Evolutionary conservation across 768 basidiomycete genomes (phyloP), one percentile per base, ranked within the genome.

Genomic region (Kwoniella dendrophila): DNA sequence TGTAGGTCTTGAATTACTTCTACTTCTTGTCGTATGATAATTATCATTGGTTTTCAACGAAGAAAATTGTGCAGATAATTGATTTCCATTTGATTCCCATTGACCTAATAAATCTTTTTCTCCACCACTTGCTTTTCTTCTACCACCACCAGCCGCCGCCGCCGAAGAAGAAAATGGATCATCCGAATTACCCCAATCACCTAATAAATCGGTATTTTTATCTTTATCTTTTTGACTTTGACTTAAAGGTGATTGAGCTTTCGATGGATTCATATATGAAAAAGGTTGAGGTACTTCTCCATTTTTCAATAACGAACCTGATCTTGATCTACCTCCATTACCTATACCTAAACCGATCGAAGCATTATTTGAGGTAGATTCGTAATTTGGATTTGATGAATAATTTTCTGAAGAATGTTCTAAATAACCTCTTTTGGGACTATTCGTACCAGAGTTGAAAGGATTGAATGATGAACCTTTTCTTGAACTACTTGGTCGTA

Each of bases 371-470:
- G n/a, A n/a, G n/a, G 56, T 24, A 20, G 70, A 69, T 30, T 74
- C 73, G 66, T 66, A 72, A 18, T 70, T 74, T 32, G 72, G 40
- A 14, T 69, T 69, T 7, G 71, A 65, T 48, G 72, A 72, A 55
- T 75, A 75, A 7, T 43, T 59, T 55, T 75, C 73, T 27, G 62
- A 64, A 7, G 59, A 59, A 18, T 36, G 59, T 36, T 56, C 32
- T 26, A 26, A 26, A 47, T 59, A 12, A 61, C 4, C 47, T 55
- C 36, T 52, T 56, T 18, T 22, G 47, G 55, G 55, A 27, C 60
- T 48, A 3, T 50, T 56, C 4, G 56, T 36, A 26, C 64, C 57
- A 2, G 54, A 51, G 11, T 24, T 26, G 56, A 75, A 75, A 16
- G 71, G 71, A 41, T 69, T 72, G 61, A 75, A 72, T 14, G 63